These are phyloP conservation scores for Tephrocybe sp. DNA, from an alignment of 768 basidiomycete genomes.

Conservation along the genomic window DNA sequence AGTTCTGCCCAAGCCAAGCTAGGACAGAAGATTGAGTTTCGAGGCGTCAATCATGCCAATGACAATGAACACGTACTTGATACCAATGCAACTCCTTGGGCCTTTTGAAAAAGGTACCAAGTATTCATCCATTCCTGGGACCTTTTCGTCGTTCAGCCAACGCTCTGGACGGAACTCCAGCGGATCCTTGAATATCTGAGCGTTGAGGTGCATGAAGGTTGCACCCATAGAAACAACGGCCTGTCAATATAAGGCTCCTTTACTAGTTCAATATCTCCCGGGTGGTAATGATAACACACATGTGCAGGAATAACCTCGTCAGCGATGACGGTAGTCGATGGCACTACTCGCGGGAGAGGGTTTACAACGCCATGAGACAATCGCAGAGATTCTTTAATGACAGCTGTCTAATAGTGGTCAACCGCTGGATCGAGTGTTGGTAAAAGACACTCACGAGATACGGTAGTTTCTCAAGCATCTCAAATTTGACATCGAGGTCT, in stretches of 20 bases:
- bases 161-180: constrained; percentile 30
- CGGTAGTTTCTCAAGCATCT: constrained; percentile 42
- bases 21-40: background rate
- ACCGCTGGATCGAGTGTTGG: background rate
- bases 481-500: constrained; percentile 23
- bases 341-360: constrained; percentile 39
- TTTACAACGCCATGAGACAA: constrained; percentile 38
- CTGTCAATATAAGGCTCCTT: constrained; percentile 12
- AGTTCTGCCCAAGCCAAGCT: constrained; percentile 10
- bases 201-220: constrained; percentile 25
- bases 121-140: constrained; percentile 20
- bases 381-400: constrained; percentile 46
- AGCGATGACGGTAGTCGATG: constrained; percentile 30
- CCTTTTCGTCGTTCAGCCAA: constrained; percentile 22
- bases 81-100: constrained; percentile 8
- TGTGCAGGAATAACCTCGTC: constrained; percentile 21
- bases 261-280: background rate
- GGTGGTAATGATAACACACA: background rate
- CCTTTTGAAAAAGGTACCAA: constrained; percentile 26
- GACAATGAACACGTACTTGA: constrained; percentile 3
- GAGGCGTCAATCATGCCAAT: too few relatives aligned
- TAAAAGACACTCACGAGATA: constrained; percentile 37
- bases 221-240: constrained; percentile 29
- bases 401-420: constrained; percentile 35
- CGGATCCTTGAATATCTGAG: constrained; percentile 26